These are phyloP conservation scores for Microsporum ferrugineum DNA, from an alignment of 2,329 filamentous ascomycete genomes.

Conservation along the genomic window DNA sequence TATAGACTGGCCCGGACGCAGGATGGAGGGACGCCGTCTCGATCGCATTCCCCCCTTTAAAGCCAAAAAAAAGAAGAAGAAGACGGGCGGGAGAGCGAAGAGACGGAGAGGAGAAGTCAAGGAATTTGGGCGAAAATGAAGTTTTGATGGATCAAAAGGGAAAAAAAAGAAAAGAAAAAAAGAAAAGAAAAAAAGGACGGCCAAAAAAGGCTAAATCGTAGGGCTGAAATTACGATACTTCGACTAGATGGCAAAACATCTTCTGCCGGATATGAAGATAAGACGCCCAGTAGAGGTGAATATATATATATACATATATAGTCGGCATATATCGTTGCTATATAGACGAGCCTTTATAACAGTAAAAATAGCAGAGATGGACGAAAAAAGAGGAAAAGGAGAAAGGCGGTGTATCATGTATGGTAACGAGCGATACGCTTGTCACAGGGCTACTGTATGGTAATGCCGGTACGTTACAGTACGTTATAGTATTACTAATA, in stretches of 20 bases:
- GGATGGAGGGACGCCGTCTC: too few species aligned
- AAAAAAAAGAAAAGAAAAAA: background rate
- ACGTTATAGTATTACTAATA: background rate
- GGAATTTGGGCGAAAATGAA: constrained; percentile 8
- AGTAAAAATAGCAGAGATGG: background rate
- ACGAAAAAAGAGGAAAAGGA: background rate
- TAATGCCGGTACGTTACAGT: background rate
- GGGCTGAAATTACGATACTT: constrained; percentile 4
- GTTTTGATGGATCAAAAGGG: background rate
- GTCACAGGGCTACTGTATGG: background rate
- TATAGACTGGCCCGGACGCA: too few species aligned
- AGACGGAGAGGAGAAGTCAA: constrained; percentile 7
- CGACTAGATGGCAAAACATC: background rate
- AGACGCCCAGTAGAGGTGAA: background rate
- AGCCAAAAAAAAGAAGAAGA: too few species aligned
- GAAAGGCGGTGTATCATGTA: constrained; percentile 2
- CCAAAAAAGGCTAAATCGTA: constrained; percentile 2
- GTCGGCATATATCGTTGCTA: background rate
- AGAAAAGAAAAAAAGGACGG: constrained; percentile 1
- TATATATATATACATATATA: background rate
- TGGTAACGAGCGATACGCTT: background rate
- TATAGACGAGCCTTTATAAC: background rate
- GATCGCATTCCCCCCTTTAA: too few species aligned
- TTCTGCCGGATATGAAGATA: too few species aligned
- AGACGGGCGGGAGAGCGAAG: background rate